Conservation (phyloP, 2,329 filamentous ascomycete species). For the Fusarium oxysporum region DNA sequence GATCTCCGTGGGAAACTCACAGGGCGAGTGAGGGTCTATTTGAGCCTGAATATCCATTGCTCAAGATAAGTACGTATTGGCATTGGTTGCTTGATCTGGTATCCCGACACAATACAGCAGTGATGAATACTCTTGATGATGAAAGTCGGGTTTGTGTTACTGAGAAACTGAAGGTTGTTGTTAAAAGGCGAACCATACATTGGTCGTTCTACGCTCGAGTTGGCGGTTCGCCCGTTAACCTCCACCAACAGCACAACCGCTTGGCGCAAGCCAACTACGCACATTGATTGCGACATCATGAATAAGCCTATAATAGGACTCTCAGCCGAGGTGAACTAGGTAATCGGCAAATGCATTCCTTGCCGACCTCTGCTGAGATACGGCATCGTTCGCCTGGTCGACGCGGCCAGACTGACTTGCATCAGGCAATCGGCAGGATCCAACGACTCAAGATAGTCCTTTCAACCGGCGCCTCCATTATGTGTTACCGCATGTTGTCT, state of each 20-base stretch:
- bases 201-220: background rate
- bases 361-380: background rate
- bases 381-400: constrained; percentile 6
- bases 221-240: constrained; percentile 29
- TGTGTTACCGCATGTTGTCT: constrained; percentile 16
- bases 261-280: constrained; percentile 11
- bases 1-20: background rate
- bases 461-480: constrained; percentile 1
- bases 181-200: constrained; percentile 5
- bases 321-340: background rate
- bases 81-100: background rate
- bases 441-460: background rate
- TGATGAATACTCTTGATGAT: background rate
- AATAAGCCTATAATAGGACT: background rate
- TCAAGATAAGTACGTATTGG: background rate
- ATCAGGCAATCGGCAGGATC: background rate
- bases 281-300: background rate
- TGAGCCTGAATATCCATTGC: constrained; percentile 11
- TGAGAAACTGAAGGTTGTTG: constrained; percentile 8
- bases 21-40: constrained; percentile 27
- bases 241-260: background rate
- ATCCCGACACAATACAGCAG: background rate
- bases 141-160: constrained; percentile 11
- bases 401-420: constrained; percentile 20
- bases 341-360: background rate